These are phyloP conservation scores for Penicillium coprophilum DNA, from an alignment of 495 filamentous ascomycete genomes.

Conservation along the genomic window DNA sequence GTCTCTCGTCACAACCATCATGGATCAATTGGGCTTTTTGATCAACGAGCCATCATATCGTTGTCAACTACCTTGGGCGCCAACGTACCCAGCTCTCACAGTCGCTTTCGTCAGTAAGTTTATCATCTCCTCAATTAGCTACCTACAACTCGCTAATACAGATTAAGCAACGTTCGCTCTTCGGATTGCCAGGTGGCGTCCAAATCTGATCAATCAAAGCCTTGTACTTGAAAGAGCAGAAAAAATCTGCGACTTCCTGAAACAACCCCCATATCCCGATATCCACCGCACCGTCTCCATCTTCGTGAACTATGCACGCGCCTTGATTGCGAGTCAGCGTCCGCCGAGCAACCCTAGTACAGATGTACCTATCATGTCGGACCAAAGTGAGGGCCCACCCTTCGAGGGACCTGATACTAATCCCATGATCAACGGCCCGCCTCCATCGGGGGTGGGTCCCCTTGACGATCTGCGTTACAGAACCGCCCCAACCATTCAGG, in stretches of 20 bases:
- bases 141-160: background rate
- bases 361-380: slow-evolving; percentile 21
- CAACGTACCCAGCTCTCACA: slow-evolving; percentile 43
- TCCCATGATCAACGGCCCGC: slow-evolving; percentile 23
- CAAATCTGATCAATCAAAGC: slow-evolving; percentile 38
- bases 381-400: slow-evolving; percentile 18
- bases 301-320: slow-evolving; percentile 44
- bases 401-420: slow-evolving; percentile 24
- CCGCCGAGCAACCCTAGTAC: slow-evolving; percentile 22
- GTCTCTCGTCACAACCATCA: slow-evolving; percentile 38
- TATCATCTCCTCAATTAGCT: background rate
- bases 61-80: slow-evolving; percentile 42
- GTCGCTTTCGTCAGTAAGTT: slow-evolving; percentile 47
- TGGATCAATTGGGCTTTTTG: slow-evolving; percentile 40
- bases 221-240: slow-evolving; percentile 40
- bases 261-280: slow-evolving; percentile 45
- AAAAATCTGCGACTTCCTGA: slow-evolving; percentile 41
- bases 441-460: slow-evolving; percentile 18
- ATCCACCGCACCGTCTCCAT: slow-evolving; percentile 47
- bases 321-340: slow-evolving; percentile 37
- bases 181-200: slow-evolving; percentile 43
- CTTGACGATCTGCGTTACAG: slow-evolving; percentile 27
- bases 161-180: slow-evolving; percentile 42
- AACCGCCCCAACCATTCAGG: slow-evolving; percentile 17
- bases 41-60: slow-evolving; percentile 41